Conservation (phyloP, 2,329 filamentous ascomycete genomes). For the Leptoxyphium fumago region DNA sequence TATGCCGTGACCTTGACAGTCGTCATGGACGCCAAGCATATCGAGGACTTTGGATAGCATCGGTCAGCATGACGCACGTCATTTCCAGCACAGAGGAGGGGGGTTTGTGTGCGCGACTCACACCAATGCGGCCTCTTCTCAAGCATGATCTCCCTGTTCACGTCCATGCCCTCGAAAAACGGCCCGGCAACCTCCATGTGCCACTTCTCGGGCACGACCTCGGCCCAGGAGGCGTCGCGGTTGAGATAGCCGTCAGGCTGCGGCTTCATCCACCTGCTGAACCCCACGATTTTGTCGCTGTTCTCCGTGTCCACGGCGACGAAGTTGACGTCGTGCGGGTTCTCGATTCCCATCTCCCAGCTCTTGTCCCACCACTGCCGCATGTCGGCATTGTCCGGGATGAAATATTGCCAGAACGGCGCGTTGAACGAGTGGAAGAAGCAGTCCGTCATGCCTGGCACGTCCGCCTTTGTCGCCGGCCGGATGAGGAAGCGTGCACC, state of each 20-base stretch:
- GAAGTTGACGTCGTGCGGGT: slow-evolving; percentile 5
- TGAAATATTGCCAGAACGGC: slow-evolving; percentile 6
- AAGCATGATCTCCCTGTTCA: slow-evolving; percentile 4
- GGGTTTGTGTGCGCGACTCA: no score
- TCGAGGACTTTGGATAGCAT: slow-evolving; percentile 4
- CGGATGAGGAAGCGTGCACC: slow-evolving; percentile 2
- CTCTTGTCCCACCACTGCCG: slow-evolving; percentile 6
- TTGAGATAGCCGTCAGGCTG: slow-evolving; percentile 5
- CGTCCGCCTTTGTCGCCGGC: slow-evolving; percentile 4
- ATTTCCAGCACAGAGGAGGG: not conserved
- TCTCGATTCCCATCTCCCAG: slow-evolving; percentile 4
- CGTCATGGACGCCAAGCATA: slow-evolving; percentile 6
- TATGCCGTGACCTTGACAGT: slow-evolving; percentile 6
- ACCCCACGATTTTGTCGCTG: slow-evolving; percentile 4
- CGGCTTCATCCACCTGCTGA: slow-evolving; percentile 5
- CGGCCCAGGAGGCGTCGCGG: slow-evolving; percentile 3
- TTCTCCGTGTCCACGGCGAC: slow-evolving; percentile 7
- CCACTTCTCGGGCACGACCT: slow-evolving; percentile 1
- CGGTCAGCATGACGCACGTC: no score
- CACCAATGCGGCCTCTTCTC: slow-evolving; percentile 5
- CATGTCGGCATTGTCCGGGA: slow-evolving; percentile 2
- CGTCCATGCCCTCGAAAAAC: slow-evolving; percentile 7
- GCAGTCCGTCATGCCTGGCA: slow-evolving; percentile 4
- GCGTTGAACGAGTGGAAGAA: slow-evolving; percentile 9
- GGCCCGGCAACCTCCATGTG: slow-evolving; percentile 4